phyloP scores from a whole-genome alignment of 2,329 filamentous ascomycete genomes.

The Diplodia sapinea region DNA sequence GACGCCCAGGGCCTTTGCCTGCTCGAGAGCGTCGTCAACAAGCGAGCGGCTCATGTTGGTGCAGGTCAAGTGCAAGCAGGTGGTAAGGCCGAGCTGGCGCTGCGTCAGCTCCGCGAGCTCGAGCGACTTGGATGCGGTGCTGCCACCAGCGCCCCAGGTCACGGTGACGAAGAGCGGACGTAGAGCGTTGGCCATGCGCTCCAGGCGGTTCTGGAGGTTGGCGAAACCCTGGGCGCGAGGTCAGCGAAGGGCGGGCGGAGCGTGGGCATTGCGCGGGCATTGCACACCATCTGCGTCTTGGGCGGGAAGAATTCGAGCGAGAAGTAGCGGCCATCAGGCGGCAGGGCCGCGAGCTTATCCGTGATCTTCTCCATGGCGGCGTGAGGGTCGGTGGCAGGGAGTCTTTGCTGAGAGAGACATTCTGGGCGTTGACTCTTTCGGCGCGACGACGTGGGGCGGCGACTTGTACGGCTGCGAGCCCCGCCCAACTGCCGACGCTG shows the following conservation, averaged over 20 bases:
- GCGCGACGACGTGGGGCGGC: conserved; percentile 14
- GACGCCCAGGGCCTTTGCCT: conserved; percentile 88
- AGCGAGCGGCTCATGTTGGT: conserved; percentile 92
- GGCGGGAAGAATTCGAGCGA: conserved; percentile 99
- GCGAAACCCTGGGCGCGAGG: conserved; percentile 69
- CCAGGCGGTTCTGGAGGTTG: conserved; percentile 89
- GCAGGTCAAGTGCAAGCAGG: conserved; percentile 93
- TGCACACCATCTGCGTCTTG: conserved; percentile 80
- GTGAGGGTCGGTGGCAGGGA: conserved; percentile 9
- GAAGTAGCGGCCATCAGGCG: conserved; percentile 82
- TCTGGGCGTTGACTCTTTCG: conserved; percentile 26
- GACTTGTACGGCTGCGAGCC: conserved; percentile 12
- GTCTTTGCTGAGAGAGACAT: conserved; percentile 22
- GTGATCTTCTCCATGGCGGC: conserved; percentile 69
- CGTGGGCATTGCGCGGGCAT: conserved; percentile 16
- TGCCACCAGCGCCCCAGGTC: conserved; percentile 96
- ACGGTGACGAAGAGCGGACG: conserved; percentile 95
- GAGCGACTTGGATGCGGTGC: conserved; percentile 86
- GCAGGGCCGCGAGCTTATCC: conserved; percentile 90
- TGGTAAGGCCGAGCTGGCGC: conserved; percentile 87
- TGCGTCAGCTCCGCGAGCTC: conserved; percentile 96
- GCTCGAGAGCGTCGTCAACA: conserved; percentile 87
- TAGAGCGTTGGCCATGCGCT: conserved; percentile 91
- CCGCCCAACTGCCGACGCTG: conserved; percentile 19
- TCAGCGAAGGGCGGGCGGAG: conserved; percentile 18